phyloP scores from a whole-genome alignment of 108 stramenopile species.

The Cyclotella kingstonii region DNA sequence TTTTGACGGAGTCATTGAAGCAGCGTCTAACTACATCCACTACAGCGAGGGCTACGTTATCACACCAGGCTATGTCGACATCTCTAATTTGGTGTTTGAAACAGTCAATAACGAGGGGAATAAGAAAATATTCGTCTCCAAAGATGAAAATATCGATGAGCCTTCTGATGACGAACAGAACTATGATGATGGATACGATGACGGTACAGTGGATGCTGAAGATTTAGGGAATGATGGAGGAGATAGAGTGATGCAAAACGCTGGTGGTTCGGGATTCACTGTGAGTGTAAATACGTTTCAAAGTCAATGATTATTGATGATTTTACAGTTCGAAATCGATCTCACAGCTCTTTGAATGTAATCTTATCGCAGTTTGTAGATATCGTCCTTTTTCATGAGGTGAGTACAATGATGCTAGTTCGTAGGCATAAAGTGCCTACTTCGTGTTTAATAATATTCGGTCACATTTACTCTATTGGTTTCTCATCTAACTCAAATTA shows the following conservation, averaged over 20 bases:
- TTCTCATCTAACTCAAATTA: neutral
- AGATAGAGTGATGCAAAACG: slow-evolving; percentile 19
- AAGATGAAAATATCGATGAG: slow-evolving; percentile 9
- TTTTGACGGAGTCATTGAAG: slow-evolving; percentile 40
- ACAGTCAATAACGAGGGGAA: slow-evolving; percentile 5
- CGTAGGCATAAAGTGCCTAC: slow-evolving; percentile 39
- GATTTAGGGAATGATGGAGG: slow-evolving; percentile 1
- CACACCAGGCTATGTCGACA: slow-evolving; percentile 77
- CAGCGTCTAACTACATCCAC: slow-evolving; percentile 59
- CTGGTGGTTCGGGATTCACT: slow-evolving; percentile 11
- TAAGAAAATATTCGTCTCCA: slow-evolving; percentile 3
- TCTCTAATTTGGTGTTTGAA: slow-evolving; percentile 52
- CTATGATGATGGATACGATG: slow-evolving; percentile 24
- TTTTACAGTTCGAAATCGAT: too few species aligned
- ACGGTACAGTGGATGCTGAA: slow-evolving; percentile 27
- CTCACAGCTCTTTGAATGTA: slow-evolving; percentile 26
- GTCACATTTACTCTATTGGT: neutral
- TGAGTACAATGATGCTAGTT: slow-evolving; percentile 6
- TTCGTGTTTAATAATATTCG: neutral
- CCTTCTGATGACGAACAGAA: slow-evolving; percentile 5
- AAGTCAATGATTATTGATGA: too few species aligned
- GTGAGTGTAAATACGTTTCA: too few species aligned
- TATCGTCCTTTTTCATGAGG: slow-evolving; percentile 48
- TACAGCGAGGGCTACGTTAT: slow-evolving; percentile 72
- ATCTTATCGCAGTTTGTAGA: slow-evolving; percentile 44